phyloP scores from a whole-genome alignment of 352 stramenopile species.

The Phytophthora rubi region DNA sequence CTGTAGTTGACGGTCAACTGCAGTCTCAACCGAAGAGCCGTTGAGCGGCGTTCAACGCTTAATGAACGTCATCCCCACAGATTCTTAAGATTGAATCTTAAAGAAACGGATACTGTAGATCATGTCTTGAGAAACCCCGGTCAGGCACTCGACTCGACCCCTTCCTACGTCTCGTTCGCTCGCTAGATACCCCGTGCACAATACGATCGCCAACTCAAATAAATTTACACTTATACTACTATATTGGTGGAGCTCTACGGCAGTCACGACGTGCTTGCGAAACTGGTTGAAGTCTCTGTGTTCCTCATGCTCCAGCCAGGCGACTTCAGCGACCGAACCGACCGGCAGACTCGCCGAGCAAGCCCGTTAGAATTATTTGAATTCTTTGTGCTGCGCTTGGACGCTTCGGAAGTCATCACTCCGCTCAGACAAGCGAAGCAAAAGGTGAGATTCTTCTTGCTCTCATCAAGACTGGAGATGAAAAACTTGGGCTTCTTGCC shows the following conservation, averaged over 20 bases:
- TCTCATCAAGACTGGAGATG: conserved; percentile 14
- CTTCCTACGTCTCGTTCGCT: background rate
- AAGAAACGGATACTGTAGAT: background rate
- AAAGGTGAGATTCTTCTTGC: conserved; percentile 10
- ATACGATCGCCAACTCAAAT: background rate
- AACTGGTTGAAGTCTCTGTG: conserved; percentile 5
- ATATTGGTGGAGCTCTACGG: background rate
- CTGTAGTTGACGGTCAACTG: background rate
- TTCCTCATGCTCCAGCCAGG: conserved; percentile 14
- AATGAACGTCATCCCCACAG: background rate
- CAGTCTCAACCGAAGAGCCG: background rate
- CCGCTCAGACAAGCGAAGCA: conserved; percentile 17
- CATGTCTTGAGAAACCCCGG: background rate
- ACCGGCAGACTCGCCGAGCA: conserved; percentile 18
- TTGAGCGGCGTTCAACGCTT: background rate
- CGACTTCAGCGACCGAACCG: conserved; percentile 13
- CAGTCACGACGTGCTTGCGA: conserved; percentile 1
- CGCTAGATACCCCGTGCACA: background rate
- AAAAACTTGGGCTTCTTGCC: conserved; percentile 21
- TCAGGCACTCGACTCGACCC: too few relatives aligned
- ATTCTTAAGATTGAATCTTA: background rate
- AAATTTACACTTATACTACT: background rate
- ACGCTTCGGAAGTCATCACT: conserved; percentile 12
- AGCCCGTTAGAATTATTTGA: conserved; percentile 3
- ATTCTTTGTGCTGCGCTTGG: conserved; percentile 8